Conservation (phyloP, 108 stramenopile species). For the Conticribra guillardii region DNA sequence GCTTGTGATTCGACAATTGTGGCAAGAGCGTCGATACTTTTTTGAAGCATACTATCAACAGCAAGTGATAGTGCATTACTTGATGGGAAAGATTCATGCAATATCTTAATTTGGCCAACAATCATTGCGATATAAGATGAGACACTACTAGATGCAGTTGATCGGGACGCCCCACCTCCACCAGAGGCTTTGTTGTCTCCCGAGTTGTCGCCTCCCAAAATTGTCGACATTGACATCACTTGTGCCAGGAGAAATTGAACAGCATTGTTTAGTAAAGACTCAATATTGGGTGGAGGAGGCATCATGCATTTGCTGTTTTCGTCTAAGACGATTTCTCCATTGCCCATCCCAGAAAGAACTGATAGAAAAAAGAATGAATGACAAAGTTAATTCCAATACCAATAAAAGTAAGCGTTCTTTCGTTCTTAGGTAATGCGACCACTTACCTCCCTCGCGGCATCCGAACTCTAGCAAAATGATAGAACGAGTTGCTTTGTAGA, state of each 20-base stretch:
- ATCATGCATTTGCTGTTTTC: constrained; percentile 58
- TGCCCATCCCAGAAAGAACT: constrained; percentile 74
- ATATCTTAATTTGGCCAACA: constrained; percentile 54
- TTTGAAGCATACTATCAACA: constrained; percentile 49
- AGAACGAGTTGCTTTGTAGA: constrained; percentile 39
- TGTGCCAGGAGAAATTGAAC: constrained; percentile 69
- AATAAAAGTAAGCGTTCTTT: too few relatives aligned
- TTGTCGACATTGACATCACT: constrained; percentile 32
- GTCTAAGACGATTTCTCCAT: constrained; percentile 79
- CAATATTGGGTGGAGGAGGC: constrained; percentile 79
- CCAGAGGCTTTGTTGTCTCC: constrained; percentile 2
- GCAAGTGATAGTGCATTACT: constrained; percentile 53
- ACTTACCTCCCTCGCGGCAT: constrained; percentile 52
- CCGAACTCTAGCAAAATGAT: constrained; percentile 77
- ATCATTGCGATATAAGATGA: constrained; percentile 49
- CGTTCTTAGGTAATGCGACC: too few relatives aligned
- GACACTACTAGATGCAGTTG: constrained; percentile 37
- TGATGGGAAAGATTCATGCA: constrained; percentile 70
- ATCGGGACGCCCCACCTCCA: constrained; percentile 51
- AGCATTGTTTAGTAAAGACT: constrained; percentile 63
- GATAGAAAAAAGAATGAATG: too few relatives aligned
- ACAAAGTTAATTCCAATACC: too few relatives aligned
- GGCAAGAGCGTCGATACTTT: constrained; percentile 15
- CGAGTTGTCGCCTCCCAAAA: constrained; percentile 2
- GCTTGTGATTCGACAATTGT: constrained; percentile 9